phyloP scores from a whole-genome alignment of 495 filamentous ascomycete species.

The Aspergillus avenaceus region DNA sequence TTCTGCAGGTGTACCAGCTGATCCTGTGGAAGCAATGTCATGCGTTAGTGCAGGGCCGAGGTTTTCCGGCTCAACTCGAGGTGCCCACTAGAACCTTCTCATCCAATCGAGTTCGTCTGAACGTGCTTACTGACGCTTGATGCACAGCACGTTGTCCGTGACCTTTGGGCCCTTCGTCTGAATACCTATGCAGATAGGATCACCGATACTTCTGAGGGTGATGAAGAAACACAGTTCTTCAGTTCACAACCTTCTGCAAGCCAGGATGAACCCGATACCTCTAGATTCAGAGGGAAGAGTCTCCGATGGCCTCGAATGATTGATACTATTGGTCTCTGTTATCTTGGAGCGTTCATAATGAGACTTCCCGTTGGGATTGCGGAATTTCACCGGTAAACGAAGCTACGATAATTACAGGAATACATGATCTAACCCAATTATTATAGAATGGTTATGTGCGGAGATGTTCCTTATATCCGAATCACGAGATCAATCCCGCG shows the following conservation, averaged over 20 bases:
- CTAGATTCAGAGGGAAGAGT: constrained; percentile 22
- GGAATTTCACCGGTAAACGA: constrained; percentile 54
- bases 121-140: not conserved
- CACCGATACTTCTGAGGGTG: constrained; percentile 27
- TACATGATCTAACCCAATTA: not conserved
- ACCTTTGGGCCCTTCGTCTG: constrained; percentile 68
- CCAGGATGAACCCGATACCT: constrained; percentile 23
- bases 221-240: constrained; percentile 39
- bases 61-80: constrained; percentile 63
- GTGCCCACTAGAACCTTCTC: constrained; percentile 23
- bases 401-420: not conserved
- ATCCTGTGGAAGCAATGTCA: constrained; percentile 72
- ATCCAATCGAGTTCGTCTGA: no score
- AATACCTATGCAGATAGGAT: constrained; percentile 43
- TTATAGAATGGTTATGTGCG: constrained; percentile 35
- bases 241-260: constrained; percentile 44
- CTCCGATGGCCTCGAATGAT: constrained; percentile 52
- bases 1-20: constrained; percentile 79
- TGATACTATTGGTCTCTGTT: constrained; percentile 62
- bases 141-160: constrained; percentile 50
- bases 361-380: constrained; percentile 58
- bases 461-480: constrained; percentile 44
- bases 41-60: constrained; percentile 56
- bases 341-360: constrained; percentile 61
- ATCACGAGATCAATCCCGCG: constrained; percentile 51